A percentile compares a stretch with the other conserved stretches of the same genome.
These are phyloP conservation scores for Debaryomyces nepalensis DNA, from an alignment of 1,139 yeast genomes.

Conservation along the genomic window DNA sequence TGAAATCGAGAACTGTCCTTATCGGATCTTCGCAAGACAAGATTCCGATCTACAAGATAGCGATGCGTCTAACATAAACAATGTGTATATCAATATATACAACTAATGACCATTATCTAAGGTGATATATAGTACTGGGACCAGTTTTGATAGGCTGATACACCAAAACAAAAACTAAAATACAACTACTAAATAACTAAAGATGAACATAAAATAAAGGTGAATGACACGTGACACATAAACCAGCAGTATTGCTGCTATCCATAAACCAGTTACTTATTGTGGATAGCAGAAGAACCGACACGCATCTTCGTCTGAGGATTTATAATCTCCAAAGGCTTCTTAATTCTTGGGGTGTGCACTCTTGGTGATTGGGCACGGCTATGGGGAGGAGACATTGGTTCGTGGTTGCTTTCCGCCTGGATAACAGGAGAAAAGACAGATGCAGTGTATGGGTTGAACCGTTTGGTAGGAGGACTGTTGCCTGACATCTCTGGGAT, in stretches of 20 bases:
- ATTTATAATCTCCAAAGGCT: slow-evolving; percentile 75
- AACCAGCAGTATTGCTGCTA: slow-evolving; percentile 4
- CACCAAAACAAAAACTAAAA: slow-evolving; percentile 9
- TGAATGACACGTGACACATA: slow-evolving; percentile 10
- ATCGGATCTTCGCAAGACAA: neutral
- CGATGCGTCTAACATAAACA: neutral
- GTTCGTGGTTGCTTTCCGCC: slow-evolving; percentile 16
- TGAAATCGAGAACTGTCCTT: too few relatives aligned
- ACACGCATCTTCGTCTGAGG: slow-evolving; percentile 77
- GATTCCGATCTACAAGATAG: neutral
- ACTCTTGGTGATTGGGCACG: slow-evolving; percentile 40
- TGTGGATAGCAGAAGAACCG: slow-evolving; percentile 51
- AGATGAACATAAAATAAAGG: slow-evolving; percentile 2
- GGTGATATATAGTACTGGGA: slow-evolving; percentile 4
- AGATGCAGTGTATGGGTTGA: slow-evolving; percentile 64
- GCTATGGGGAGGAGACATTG: slow-evolving; percentile 18
- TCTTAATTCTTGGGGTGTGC: slow-evolving; percentile 61
- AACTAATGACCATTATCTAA: slow-evolving; percentile 10
- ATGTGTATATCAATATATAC: slow-evolving; percentile 9
- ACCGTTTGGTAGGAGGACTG: slow-evolving; percentile 43
- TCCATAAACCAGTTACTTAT: slow-evolving; percentile 16
- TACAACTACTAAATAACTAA: slow-evolving; percentile 8
- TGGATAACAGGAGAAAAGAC: slow-evolving; percentile 50
- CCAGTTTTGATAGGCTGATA: slow-evolving; percentile 3
- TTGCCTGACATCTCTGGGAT: slow-evolving; percentile 32